Evolutionary conservation across 805 yeast genomes (phyloP), one percentile per base, ranked within the genome.

Genomic region (Ogataea paradorogensis): DNA sequence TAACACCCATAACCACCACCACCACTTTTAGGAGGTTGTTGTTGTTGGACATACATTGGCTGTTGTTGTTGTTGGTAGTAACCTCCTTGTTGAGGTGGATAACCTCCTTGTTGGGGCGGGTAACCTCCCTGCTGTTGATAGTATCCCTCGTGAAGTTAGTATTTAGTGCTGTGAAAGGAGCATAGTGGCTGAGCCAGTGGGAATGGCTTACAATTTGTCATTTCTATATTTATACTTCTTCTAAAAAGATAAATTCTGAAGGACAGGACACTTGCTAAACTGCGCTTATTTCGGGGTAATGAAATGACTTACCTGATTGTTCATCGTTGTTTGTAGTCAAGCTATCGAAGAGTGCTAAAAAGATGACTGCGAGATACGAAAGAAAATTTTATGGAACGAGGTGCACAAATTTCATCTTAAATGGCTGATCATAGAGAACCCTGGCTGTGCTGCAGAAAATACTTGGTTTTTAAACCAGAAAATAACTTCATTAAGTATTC

Each of bases 21-120:
- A 6, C 35, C 28, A 6, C 35, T 27, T 24, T 36, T 26, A 14
- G 35, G 43, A 14, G 47, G 54, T 4, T 46, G 53, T 27, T 45
- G 55, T 30, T 53, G 57, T 26, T 50, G 56, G 4, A 48, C 51
- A 32, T 53, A 53, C 42, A 53, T 46, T 27, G 57, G 54, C 33
- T 48, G 57, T 20, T 40, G 55, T 30, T 50, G 54, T 16, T 45
- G 51, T 28, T 45, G 50, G 48, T 52, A 53, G 42, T 46, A 48
- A 7, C 43, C 38, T 29, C 41, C 46, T 24, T 42, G 47, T 26
- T 38, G 49, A 6, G 45, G 50, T 29, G 41, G 47, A 26, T 34
- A 34, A 9, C 33, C 28, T 18, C 34, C 45, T 35, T 50, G 56
- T 33, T 50, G 47, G 22, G 43, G 50, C 26, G 41, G 47, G 24